Evolutionary conservation across 805 yeast species (phyloP), one percentile per base, ranked within the genome.

Genomic region (Komagataella ulmi): DNA sequence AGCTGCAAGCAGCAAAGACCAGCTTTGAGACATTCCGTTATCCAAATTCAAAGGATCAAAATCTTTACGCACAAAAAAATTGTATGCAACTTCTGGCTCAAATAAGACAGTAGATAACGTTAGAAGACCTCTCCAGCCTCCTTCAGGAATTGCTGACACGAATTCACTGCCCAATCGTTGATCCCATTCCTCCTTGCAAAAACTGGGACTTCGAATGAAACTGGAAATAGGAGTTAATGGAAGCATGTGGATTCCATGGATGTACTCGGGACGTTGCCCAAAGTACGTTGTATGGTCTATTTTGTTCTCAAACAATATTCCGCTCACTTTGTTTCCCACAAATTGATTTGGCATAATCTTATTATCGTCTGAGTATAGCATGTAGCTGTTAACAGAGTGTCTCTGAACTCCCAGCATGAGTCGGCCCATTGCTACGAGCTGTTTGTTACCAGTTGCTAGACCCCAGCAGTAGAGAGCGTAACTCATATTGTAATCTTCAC

Each of bases 1-100:
- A 2, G 80, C 95, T 49, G 83, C 72, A 57, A 77, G 86, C 0
- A 95, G 80, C 56, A 90, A 69, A 6, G 90, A 82, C 96, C 96
- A 89, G 0, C 96, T 83, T 56, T 81, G 68, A 14, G 95, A 81
- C 77, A 89, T 93, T 2, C 97, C 97, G 52, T 79, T 80, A 59
- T 90, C 97, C 51, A 90, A 3, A 14, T 30, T 30, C 40, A 30
- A 30, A 4, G 40, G 40, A 14, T 30, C 40, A 30, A 30, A 30
- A 14, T 30, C 40, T 12, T 14, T 3, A 10, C n/a, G 40, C 40
- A 30, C 40, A 30, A 87, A 89, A 66, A 80, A 88, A 6, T 68
- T 57, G 62, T 79, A 88, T 0, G 95, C 73, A 1, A 73, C 54
- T 46, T 62, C 58, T 1, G 97, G 91, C 60, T 89, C 86, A 58